phyloP scores from a whole-genome alignment of 768 basidiomycete species.

The Boletus rex-veris region DNA sequence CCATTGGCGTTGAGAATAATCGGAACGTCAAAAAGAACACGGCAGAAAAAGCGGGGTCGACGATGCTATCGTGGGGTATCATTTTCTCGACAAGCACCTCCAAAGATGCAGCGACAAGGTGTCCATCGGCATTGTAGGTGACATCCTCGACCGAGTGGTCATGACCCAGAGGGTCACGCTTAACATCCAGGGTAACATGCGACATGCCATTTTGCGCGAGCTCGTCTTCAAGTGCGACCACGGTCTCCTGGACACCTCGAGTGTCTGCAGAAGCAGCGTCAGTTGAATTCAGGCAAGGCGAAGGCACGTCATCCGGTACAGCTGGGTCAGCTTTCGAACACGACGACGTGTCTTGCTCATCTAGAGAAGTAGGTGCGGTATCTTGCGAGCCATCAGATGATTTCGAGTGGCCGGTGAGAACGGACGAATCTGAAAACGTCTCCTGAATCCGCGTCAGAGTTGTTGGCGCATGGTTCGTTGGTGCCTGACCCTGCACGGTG shows the following conservation, averaged over 20 bases:
- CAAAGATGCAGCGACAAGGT: slow-evolving; percentile 87
- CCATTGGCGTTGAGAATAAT: slow-evolving; percentile 75
- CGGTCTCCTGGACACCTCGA: slow-evolving; percentile 31
- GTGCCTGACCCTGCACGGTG: slow-evolving; percentile 51
- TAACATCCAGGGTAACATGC: slow-evolving; percentile 38
- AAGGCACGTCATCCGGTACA: slow-evolving; percentile 26
- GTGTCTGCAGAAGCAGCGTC: slow-evolving; percentile 57
- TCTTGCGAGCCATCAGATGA: slow-evolving; percentile 45
- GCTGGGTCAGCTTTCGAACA: slow-evolving; percentile 26
- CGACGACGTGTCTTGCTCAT: slow-evolving; percentile 38
- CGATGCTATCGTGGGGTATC: slow-evolving; percentile 90
- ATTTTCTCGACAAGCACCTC: slow-evolving; percentile 92
- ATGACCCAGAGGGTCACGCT: slow-evolving; percentile 47
- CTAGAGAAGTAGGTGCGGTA: slow-evolving; percentile 48
- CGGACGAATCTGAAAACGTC: slow-evolving; percentile 51
- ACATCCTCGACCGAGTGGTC: slow-evolving; percentile 85
- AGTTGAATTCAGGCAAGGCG: slow-evolving; percentile 28
- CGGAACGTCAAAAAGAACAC: slow-evolving; percentile 97
- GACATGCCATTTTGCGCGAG: slow-evolving; percentile 52
- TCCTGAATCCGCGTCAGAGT: slow-evolving; percentile 31
- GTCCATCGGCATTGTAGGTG: slow-evolving; percentile 85
- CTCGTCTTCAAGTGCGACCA: slow-evolving; percentile 48
- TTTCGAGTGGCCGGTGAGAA: slow-evolving; percentile 40
- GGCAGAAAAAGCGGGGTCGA: slow-evolving; percentile 80
- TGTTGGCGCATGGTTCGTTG: slow-evolving; percentile 23